These are phyloP conservation scores for Microstroma glucosiphilum DNA, from an alignment of 1,284 basidiomycete genomes.

Conservation along the genomic window DNA sequence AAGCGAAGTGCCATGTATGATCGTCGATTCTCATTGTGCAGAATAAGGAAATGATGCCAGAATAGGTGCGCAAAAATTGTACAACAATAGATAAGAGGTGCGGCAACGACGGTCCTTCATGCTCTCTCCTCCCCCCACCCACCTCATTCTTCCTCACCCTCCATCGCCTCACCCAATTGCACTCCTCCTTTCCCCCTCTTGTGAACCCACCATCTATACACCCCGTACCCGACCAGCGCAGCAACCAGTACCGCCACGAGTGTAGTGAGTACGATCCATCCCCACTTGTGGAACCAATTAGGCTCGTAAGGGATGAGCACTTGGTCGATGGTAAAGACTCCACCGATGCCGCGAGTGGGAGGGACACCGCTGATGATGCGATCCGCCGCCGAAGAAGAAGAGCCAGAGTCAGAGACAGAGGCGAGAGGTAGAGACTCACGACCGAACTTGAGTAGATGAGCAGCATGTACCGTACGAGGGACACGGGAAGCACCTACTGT, in stretches of 20 bases:
- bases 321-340: constrained; percentile 79
- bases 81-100: too few relatives aligned
- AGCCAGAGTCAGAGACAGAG: background rate
- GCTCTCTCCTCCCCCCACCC: background rate
- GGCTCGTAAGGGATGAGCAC: constrained; percentile 80
- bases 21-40: too few relatives aligned
- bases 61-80: too few relatives aligned
- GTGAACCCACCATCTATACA: background rate
- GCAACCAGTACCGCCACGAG: background rate
- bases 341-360: constrained; percentile 49
- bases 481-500: background rate
- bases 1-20: too few relatives aligned
- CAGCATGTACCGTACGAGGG: constrained; percentile 58
- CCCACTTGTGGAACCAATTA: constrained; percentile 38
- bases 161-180: constrained; percentile 3
- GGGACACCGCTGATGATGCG: background rate
- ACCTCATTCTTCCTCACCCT: background rate
- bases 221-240: constrained; percentile 3
- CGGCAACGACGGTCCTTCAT: too few relatives aligned
- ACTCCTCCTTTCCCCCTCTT: constrained; percentile 2
- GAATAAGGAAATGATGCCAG: too few relatives aligned
- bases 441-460: constrained; percentile 71
- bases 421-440: constrained; percentile 59
- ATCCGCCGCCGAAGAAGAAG: background rate
- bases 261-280: constrained; percentile 12